Base-by-base conservation (phyloP, 345 rosid species). In the Chamaenerion angustifolium region DNA sequence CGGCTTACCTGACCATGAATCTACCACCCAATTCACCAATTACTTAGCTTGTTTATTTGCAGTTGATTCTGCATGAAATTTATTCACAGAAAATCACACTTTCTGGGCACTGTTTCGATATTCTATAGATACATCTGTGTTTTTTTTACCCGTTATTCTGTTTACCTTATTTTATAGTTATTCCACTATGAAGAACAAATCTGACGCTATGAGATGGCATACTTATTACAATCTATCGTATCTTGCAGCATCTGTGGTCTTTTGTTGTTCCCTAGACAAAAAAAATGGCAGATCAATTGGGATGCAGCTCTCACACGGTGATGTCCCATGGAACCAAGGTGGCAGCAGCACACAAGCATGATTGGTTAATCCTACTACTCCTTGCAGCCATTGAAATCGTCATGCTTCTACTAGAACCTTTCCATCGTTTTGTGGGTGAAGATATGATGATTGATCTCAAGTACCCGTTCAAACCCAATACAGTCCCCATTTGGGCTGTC, bases 401-500 rank as follows among this genome's bases (percentile, higher is more conserved):
- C 48, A 68, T 82, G 51, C 69, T 70, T 19, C n/a, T 49, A 3
- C 57, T 76, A 0, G 85, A 82, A 56, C 90, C 86, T 23, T 82
- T 74, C 62, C 90, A 76, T 48, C 86, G 90, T 10, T 82, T 64
- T 44, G 57, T 82, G 15, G 81, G 81, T 8, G 56, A 69, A 61
- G 81, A 65, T 27, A 79, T 82, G 90, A 56, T 82, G 79, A 63
- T 70, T 4, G 77, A 82, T 64, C 52, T 74, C 41, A 79, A 64
- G 50, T 79, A 64, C 65, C 90, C 90, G 15, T 66, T 82, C 23
- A 69, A 59, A 55, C 1, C 60, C 13, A 76, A 79, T 23, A 74
- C 83, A 6, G 68, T 82, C 15, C 90, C 85, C 10, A 46, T 72
- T 51, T 79, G 83, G 90, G 73, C 77, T 62, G 85, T 82, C 37